Evolutionary conservation across 768 basidiomycete species (phyloP).

Genomic region (Hydnomerulius pinastri): DNA sequence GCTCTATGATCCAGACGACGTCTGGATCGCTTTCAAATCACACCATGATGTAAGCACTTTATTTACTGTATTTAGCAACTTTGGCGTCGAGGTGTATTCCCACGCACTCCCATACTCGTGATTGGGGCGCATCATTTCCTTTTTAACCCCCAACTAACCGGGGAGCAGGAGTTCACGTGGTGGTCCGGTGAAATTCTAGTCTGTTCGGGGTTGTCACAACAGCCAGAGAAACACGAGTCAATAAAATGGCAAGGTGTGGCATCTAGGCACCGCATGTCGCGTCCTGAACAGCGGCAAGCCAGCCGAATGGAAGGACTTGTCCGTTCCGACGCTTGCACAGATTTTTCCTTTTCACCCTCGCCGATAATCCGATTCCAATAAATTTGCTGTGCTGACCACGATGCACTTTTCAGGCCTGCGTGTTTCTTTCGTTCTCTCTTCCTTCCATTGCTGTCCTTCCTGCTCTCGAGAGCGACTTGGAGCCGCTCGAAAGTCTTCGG

Average conservation of each 20-base stretch:
- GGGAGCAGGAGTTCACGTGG: constrained; percentile 12
- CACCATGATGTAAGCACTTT: constrained; percentile 59
- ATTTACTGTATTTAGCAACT: background rate
- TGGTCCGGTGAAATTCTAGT: constrained; percentile 16
- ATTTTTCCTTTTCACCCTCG: constrained; percentile 14
- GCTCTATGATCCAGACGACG: constrained; percentile 34
- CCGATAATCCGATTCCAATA: constrained; percentile 20
- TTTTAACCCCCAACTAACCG: constrained; percentile 5
- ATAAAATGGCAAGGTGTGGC: background rate
- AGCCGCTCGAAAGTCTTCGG: constrained; percentile 58
- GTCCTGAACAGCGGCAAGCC: background rate
- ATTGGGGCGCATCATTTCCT: constrained; percentile 7
- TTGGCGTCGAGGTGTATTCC: background rate
- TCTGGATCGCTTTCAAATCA: constrained; percentile 59
- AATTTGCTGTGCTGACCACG: constrained; percentile 21
- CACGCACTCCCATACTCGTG: constrained; percentile 1
- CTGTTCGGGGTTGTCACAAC: background rate
- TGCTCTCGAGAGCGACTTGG: constrained; percentile 63
- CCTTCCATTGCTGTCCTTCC: constrained; percentile 48
- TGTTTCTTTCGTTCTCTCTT: constrained; percentile 53
- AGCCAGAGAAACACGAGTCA: background rate
- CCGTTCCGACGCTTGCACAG: constrained; percentile 1
- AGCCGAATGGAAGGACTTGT: background rate
- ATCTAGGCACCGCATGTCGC: background rate
- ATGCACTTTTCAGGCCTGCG: constrained; percentile 45